phyloP scores from a whole-genome alignment of 495 filamentous ascomycete genomes.

The Penicillium pancosmium region DNA sequence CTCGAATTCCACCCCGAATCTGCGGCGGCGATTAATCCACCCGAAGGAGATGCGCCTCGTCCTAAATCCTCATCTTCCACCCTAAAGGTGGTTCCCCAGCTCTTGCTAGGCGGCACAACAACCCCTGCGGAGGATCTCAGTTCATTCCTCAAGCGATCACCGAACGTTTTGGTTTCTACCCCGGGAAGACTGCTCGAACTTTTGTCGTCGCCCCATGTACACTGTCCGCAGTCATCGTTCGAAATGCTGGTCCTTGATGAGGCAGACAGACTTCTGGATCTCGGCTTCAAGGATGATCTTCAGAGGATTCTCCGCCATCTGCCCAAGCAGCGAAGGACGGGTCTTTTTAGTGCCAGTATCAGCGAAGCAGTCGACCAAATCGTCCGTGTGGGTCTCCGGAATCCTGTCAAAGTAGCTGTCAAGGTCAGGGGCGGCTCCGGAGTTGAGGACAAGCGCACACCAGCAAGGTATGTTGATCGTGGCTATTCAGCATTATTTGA shows the following conservation, averaged over 20 bases:
- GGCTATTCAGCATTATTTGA: neutral
- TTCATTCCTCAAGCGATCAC: slow-evolving; percentile 73
- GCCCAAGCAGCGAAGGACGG: slow-evolving; percentile 92
- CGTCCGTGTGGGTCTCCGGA: slow-evolving; percentile 87
- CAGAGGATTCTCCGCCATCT: slow-evolving; percentile 81
- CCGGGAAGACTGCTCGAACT: slow-evolving; percentile 88
- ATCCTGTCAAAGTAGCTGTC: slow-evolving; percentile 91
- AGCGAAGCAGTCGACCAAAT: slow-evolving; percentile 90
- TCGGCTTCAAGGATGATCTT: slow-evolving; percentile 92
- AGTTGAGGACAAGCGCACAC: slow-evolving; percentile 83
- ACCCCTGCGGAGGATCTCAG: slow-evolving; percentile 84
- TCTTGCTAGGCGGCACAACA: slow-evolving; percentile 84
- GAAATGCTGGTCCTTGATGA: slow-evolving; percentile 92
- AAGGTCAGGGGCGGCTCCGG: slow-evolving; percentile 80
- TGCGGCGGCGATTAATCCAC: slow-evolving; percentile 58
- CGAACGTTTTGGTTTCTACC: slow-evolving; percentile 86
- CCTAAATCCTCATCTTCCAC: slow-evolving; percentile 50
- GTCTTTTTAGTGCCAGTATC: slow-evolving; percentile 90
- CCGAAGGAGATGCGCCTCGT: slow-evolving; percentile 57
- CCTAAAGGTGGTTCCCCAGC: slow-evolving; percentile 74
- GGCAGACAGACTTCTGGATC: slow-evolving; percentile 86
- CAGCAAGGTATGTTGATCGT: slow-evolving; percentile 57
- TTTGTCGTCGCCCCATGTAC: slow-evolving; percentile 86
- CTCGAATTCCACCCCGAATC: slow-evolving; percentile 82
- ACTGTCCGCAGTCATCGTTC: slow-evolving; percentile 84